Base-by-base conservation (phyloP, 805 yeast species). In the Kuraishia capsulata region DNA sequence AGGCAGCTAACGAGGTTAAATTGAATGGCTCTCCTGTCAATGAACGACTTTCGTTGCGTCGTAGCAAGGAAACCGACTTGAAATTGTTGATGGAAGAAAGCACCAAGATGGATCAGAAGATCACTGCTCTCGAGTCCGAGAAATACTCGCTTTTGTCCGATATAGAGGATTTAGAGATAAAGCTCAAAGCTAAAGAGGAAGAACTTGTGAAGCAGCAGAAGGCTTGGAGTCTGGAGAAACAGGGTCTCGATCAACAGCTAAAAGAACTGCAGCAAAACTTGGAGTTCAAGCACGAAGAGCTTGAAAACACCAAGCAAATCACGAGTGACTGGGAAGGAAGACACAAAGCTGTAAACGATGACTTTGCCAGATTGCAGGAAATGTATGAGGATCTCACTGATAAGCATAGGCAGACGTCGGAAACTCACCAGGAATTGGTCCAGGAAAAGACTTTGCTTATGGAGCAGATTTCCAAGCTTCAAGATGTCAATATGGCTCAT, bases 91-190 rank as follows among this genome's bases (percentile, higher is more conserved):
- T 69, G 20, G 65, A 62, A 23, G 77, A 71, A 47, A 69, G 73
- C 30, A 59, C 69, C 16, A 63, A 71, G 42, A 65, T 72, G 71
- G 80, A 76, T 42, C 44, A 48, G 11, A 56, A 56, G 32, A 67
- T 69, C 19, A 57, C 69, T 3, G 52, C 53, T 9, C 53, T 67
- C 19, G 69, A 67, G 42, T 44, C 49, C 18, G 49, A 54, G 18
- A 20, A 53, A 17, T 34, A 40, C 11, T 33, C 37, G 3, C 35
- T 45, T n/a, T 38, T 44, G 9, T 40, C 37, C 16, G 40, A 43
- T 20, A 44, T 46, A 19, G 33, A 25, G 16, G 24, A 25, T 23
- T 20, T 24, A 32, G 24, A 33, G 21, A 5, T 9, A 29, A 39
- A 19, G 18, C 24, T 28, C 17, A 17, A 6, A 5, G 31, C 9